phyloP scores from a whole-genome alignment of 805 yeast genomes.

The Suhomyces sp. region DNA sequence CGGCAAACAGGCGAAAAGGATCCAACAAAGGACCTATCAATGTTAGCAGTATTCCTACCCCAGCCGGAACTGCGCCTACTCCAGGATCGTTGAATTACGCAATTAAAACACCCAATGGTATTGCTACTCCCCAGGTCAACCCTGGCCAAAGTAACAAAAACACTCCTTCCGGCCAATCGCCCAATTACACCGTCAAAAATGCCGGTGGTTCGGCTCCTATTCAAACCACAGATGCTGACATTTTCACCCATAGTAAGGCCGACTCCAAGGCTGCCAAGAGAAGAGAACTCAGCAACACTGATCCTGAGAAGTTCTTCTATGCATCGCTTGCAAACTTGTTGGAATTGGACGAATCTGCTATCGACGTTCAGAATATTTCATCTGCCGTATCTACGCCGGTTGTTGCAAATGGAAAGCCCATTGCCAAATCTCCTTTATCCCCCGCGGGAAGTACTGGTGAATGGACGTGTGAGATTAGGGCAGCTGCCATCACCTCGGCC shows the following conservation, averaged over 20 bases:
- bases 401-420: conserved; percentile 11
- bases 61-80: conserved; percentile 34
- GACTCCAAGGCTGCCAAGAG: conserved; percentile 46
- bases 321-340: conserved; percentile 51
- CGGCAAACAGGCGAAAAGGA: conserved; percentile 18
- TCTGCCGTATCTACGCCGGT: conserved; percentile 15
- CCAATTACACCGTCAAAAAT: conserved; percentile 19
- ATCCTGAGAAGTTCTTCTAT: conserved; percentile 49
- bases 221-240: conserved; percentile 17
- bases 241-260: conserved; percentile 21
- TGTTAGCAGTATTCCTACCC: conserved; percentile 31
- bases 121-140: conserved; percentile 40
- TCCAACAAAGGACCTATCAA: conserved; percentile 24
- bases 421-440: conserved; percentile 36
- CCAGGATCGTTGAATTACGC: conserved; percentile 38
- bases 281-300: conserved; percentile 43
- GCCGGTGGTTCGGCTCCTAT: conserved; percentile 6
- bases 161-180: conserved; percentile 40
- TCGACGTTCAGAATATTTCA: conserved; percentile 21
- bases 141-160: conserved; percentile 37
- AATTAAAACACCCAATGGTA: conserved; percentile 44
- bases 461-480: conserved; percentile 47
- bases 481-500: conserved; percentile 43
- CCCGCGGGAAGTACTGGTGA: conserved; percentile 28
- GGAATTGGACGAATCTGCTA: conserved; percentile 42